phyloP scores from a whole-genome alignment of 164 flowering plant species.

The Dillenia suffruticosa region DNA sequence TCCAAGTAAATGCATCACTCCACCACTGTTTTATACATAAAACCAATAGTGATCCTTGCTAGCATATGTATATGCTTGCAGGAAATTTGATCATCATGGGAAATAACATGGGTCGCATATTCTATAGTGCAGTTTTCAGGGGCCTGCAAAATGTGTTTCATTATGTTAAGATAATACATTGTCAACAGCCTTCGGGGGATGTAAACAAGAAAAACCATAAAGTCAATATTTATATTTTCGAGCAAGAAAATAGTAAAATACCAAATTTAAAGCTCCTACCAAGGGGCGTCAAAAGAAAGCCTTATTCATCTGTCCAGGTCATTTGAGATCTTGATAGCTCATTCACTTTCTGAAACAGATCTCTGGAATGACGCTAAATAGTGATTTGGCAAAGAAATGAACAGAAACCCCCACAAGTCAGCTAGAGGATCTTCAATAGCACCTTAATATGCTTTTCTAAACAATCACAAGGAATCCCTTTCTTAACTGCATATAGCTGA shows the following conservation, averaged over 20 bases:
- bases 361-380: conserved; percentile 36
- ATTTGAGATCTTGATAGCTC: conserved; percentile 73
- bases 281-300: conserved; percentile 85
- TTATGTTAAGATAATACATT: conserved; percentile 89
- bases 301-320: conserved; percentile 94
- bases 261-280: conserved; percentile 32
- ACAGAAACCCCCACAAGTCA: neutral
- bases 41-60: neutral
- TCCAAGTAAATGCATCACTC: conserved; percentile 16
- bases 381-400: conserved; percentile 4
- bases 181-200: conserved; percentile 98
- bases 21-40: conserved; percentile 6
- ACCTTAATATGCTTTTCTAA: conserved; percentile 92
- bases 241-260: neutral
- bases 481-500: conserved; percentile 59
- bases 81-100: conserved; percentile 79
- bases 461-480: conserved; percentile 47
- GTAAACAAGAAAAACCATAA: conserved; percentile 13
- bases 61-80: conserved; percentile 45
- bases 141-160: conserved; percentile 81
- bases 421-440: conserved; percentile 1
- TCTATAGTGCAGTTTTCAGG: conserved; percentile 70
- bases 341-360: conserved; percentile 79
- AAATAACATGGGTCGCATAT: conserved; percentile 66
- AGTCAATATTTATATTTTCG: neutral